Evolutionary conservation across 176 grass and related monocot genomes (phyloP), one percentile per base, ranked within the genome.

Genomic region (Aegilops bicornis): DNA sequence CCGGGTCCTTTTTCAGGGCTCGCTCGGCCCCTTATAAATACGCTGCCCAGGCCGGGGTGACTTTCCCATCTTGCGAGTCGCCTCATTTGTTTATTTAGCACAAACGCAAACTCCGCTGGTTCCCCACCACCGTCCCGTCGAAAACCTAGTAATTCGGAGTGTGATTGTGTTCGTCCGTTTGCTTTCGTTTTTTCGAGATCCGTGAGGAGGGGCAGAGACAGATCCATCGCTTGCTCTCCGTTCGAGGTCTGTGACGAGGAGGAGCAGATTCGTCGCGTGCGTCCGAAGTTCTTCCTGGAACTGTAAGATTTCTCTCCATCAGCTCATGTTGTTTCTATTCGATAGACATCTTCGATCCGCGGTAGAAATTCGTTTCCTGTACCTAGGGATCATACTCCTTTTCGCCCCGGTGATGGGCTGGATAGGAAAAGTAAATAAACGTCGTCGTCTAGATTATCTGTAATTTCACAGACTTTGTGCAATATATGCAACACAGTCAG

Each of bases 11-110:
- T 22, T 1, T 16, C 10, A 10, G 43, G 15, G 27, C 8, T 33
- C 19, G 20, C 4, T 11, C 47, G 9, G 59, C 3, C 60, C 89
- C 66, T 7, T 80, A 88, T 91, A 91, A 84, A 87, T 91, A 42
- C 0, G 4, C 13, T 29, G 48, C 76, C 48, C 17, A 23, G 43
- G 10, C 2, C 1, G 5, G 0, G 25, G 43, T 11, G 73, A 76
- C 45, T 52, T 76, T 76, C 73, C 45, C 45, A 76, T 31, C 73
- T 54, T 1, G 40, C 1, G 2, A 32, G 37, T 24, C 82, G 17
- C 72, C 4, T 37, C n/a, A 15, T n/a, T 23, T 83, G 15, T 37
- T 37, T 37, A 37, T 10, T 32, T 64, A n/a, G 16, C 29, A 36
- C 20, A 40, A 59, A 4, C 17, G 36, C 25, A 40, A 1, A 23